These are phyloP conservation scores for Dactylellina haptotyla DNA, from an alignment of 2,329 filamentous ascomycete genomes.

Conservation along the genomic window DNA sequence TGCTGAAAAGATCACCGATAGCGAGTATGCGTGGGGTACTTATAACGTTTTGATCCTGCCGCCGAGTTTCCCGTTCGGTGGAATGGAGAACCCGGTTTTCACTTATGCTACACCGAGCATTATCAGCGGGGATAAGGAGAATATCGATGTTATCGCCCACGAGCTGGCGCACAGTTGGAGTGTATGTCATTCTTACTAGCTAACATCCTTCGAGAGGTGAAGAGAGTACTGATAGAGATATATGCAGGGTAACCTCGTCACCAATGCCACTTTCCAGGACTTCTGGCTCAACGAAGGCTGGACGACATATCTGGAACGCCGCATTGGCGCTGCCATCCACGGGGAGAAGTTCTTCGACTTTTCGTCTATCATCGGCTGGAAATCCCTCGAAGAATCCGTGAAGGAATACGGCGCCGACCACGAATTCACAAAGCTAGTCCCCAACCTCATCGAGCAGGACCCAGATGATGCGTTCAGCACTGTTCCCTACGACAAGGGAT, in stretches of 20 bases:
- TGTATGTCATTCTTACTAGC: slow-evolving; percentile 63
- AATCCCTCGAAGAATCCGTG: slow-evolving; percentile 82
- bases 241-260: slow-evolving; percentile 62
- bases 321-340: slow-evolving; percentile 80
- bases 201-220: background rate
- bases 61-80: slow-evolving; percentile 70
- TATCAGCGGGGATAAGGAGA: slow-evolving; percentile 88
- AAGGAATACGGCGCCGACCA: slow-evolving; percentile 82
- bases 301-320: slow-evolving; percentile 93
- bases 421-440: slow-evolving; percentile 90
- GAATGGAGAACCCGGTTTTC: slow-evolving; percentile 92
- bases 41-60: slow-evolving; percentile 79
- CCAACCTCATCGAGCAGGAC: slow-evolving; percentile 87
- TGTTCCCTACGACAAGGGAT: slow-evolving; percentile 95
- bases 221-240: background rate
- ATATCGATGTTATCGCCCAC: slow-evolving; percentile 95
- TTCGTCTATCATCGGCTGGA: slow-evolving; percentile 95
- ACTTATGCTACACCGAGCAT: slow-evolving; percentile 96
- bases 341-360: slow-evolving; percentile 90
- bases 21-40: slow-evolving; percentile 87
- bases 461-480: slow-evolving; percentile 95
- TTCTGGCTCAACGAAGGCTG: slow-evolving; percentile 79
- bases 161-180: slow-evolving; percentile 73
- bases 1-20: slow-evolving; percentile 72
- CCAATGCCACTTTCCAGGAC: slow-evolving; percentile 67